Conservation (phyloP, 2,329 filamentous ascomycete genomes). For the Apiospora kogelbergensis region DNA sequence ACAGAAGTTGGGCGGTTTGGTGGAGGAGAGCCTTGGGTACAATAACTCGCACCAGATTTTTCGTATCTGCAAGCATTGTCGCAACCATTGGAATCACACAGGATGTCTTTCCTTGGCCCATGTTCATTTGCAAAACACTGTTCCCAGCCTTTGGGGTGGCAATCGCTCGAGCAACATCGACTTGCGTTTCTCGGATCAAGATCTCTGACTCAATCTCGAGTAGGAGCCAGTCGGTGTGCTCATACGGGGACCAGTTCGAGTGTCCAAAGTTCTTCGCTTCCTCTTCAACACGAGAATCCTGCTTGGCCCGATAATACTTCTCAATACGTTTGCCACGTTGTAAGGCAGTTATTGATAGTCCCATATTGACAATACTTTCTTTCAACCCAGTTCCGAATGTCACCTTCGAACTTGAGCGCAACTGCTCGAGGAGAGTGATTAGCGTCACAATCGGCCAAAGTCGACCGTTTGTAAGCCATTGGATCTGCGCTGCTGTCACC, state of each 20-base stretch:
- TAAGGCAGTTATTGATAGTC: conserved; percentile 39
- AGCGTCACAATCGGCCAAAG: conserved; percentile 48
- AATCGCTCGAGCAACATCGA: too few relatives aligned
- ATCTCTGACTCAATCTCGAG: conserved; percentile 67
- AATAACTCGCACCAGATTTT: too few relatives aligned
- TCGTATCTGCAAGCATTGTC: too few relatives aligned
- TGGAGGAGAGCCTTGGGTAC: too few relatives aligned
- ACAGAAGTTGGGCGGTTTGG: too few relatives aligned
- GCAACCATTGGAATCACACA: too few relatives aligned
- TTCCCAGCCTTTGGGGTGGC: too few relatives aligned
- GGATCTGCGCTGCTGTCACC: conserved; percentile 21
- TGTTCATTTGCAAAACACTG: too few relatives aligned
- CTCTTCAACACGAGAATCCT: conserved; percentile 34
- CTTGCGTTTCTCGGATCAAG: conserved; percentile 61
- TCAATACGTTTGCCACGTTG: conserved; percentile 47
- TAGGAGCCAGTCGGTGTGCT: conserved; percentile 62
- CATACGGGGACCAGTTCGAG: conserved; percentile 53
- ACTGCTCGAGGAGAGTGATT: conserved; percentile 44
- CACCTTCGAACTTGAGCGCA: conserved; percentile 35
- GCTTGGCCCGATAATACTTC: conserved; percentile 27
- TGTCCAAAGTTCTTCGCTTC: conserved; percentile 52
- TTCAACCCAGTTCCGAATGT: conserved; percentile 37
- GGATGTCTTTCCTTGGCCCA: too few relatives aligned
- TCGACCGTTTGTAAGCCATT: conserved; percentile 41
- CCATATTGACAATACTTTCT: conserved; percentile 42